Evolutionary conservation across 345 rosid species (phyloP).

Genomic region (Tarenaya hassleriana): DNA sequence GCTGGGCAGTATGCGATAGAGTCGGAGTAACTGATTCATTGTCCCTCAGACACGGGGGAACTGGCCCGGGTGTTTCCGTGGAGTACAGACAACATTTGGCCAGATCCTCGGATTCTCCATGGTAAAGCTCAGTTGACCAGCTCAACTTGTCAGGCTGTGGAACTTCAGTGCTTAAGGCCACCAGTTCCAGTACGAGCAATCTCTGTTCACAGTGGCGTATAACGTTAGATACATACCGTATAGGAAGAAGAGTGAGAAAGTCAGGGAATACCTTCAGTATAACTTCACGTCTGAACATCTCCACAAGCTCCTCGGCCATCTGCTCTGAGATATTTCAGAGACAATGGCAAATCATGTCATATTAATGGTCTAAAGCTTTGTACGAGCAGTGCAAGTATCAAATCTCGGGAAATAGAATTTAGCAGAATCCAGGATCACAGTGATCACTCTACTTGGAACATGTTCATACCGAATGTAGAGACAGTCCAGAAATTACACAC

Average conservation of each 20-base stretch:
- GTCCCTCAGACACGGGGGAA: slow-evolving; percentile 44
- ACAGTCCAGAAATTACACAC: slow-evolving; percentile 60
- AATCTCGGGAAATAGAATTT: too few species aligned
- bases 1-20: slow-evolving; percentile 30
- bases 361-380: slow-evolving; percentile 1
- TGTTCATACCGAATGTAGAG: slow-evolving; percentile 49
- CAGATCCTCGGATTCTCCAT: slow-evolving; percentile 63
- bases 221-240: slow-evolving; percentile 5
- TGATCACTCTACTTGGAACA: not conserved
- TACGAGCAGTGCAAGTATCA: slow-evolving; percentile 12
- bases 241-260: not conserved
- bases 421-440: not conserved
- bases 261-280: slow-evolving; percentile 54
- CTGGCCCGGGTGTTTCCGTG: slow-evolving; percentile 37
- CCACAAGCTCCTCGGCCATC: slow-evolving; percentile 66
- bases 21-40: slow-evolving; percentile 26
- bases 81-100: slow-evolving; percentile 44
- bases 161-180: slow-evolving; percentile 42
- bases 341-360: not conserved
- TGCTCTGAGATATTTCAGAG: slow-evolving; percentile 45
- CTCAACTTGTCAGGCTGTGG: slow-evolving; percentile 27
- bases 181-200: slow-evolving; percentile 48
- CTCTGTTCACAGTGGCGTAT: slow-evolving; percentile 39
- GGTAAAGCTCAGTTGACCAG: slow-evolving; percentile 72
- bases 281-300: slow-evolving; percentile 66